Conservation (phyloP, 768 basidiomycete species). For the Boletus eberwhitei region DNA sequence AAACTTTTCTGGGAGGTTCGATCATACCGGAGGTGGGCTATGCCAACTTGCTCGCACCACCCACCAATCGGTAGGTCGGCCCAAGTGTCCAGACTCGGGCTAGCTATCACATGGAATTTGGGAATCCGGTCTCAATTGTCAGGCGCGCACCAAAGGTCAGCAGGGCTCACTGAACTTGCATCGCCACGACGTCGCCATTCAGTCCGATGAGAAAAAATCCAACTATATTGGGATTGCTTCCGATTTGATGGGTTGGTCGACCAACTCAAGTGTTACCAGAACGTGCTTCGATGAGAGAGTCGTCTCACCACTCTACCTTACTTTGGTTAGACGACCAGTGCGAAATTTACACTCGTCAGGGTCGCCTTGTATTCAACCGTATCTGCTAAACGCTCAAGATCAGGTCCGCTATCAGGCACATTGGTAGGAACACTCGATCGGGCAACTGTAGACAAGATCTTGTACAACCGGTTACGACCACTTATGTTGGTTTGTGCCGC, state of each 20-base stretch:
- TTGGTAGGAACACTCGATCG: conserved; percentile 20
- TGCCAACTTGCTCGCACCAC: conserved; percentile 20
- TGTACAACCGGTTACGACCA: conserved; percentile 26
- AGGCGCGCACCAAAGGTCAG: conserved; percentile 12
- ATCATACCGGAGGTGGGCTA: conserved; percentile 31
- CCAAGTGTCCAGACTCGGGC: conserved; percentile 8
- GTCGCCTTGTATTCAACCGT: conserved; percentile 18
- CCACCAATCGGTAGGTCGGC: conserved; percentile 5
- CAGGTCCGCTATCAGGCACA: conserved; percentile 34
- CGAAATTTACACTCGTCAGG: conserved; percentile 25
- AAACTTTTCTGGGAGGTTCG: conserved; percentile 24
- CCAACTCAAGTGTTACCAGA: conserved; percentile 8
- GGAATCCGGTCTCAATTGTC: conserved; percentile 21
- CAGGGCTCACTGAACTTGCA: conserved; percentile 15
- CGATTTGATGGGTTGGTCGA: conserved; percentile 21
- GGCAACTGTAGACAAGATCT: conserved; percentile 30
- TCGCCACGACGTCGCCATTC: conserved; percentile 21
- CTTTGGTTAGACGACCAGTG: conserved; percentile 30
- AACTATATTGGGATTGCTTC: conserved; percentile 16
- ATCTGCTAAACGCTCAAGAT: conserved; percentile 22
- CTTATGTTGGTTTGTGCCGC: conserved; percentile 29
- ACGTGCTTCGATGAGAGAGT: conserved; percentile 17
- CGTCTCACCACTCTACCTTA: conserved; percentile 18
- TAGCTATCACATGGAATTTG: conserved; percentile 2
- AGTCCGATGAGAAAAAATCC: conserved; percentile 11